These are phyloP conservation scores for Wickerhamiella kazuoi DNA, from an alignment of 805 yeast genomes.

Conservation along the genomic window DNA sequence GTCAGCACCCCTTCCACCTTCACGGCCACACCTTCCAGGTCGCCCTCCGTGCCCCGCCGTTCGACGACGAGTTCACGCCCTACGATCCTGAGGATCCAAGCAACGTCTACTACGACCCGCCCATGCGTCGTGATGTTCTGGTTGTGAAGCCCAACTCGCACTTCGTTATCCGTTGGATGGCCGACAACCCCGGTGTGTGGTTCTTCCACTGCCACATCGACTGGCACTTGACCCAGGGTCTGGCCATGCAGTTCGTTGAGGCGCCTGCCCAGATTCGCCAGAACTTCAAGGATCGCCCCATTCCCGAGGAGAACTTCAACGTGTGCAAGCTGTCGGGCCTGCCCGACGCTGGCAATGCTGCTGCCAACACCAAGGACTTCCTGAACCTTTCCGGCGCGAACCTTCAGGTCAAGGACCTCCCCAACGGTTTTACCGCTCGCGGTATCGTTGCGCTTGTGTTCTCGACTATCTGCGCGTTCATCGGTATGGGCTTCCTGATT, in stretches of 20 bases:
- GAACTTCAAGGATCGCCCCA: constrained; percentile 26
- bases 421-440: constrained; percentile 81
- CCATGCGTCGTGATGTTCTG: constrained; percentile 70
- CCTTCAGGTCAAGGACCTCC: constrained; percentile 47
- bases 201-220: constrained; percentile 97
- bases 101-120: constrained; percentile 46
- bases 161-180: constrained; percentile 70
- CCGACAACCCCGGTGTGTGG: constrained; percentile 97
- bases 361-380: constrained; percentile 49
- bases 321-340: constrained; percentile 45
- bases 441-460: constrained; percentile 91
- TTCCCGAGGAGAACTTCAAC: constrained; percentile 42
- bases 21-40: constrained; percentile 90
- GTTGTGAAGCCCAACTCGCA: constrained; percentile 71
- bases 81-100: constrained; percentile 35
- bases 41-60: constrained; percentile 41
- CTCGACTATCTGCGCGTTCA: constrained; percentile 67
- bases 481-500: constrained; percentile 63
- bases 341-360: constrained; percentile 65
- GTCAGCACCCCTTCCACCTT: constrained; percentile 93
- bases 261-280: constrained; percentile 51
- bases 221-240: constrained; percentile 95
- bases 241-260: constrained; percentile 64
- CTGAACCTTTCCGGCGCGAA: constrained; percentile 60
- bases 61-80: constrained; percentile 37